Conservation (phyloP, 495 filamentous ascomycete genomes). For the Tuber brumale region DNA sequence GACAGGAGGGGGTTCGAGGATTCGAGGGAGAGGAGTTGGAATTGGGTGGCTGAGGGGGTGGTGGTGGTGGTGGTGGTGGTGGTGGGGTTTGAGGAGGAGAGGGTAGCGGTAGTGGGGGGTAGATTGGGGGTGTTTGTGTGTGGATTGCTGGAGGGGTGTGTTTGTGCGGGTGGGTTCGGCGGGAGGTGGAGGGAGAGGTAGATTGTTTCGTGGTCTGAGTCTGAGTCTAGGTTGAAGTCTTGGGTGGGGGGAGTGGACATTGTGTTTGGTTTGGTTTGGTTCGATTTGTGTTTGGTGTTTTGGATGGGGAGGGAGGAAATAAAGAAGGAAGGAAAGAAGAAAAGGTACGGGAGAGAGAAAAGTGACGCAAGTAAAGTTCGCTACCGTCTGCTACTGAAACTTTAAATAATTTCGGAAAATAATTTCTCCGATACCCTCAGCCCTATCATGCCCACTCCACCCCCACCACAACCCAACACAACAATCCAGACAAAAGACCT, state of each 20-base stretch:
- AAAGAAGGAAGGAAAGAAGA: background rate
- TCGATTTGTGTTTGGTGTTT: slow-evolving; percentile 18
- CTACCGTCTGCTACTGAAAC: background rate
- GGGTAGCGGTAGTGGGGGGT: no score
- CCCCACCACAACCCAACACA: background rate
- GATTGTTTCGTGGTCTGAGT: background rate
- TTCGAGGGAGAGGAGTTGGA: slow-evolving; percentile 36
- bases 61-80: slow-evolving; percentile 17
- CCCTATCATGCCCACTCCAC: background rate
- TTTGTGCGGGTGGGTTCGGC: background rate
- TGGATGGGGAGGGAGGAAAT: background rate
- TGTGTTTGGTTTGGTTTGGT: background rate
- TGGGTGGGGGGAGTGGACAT: background rate
- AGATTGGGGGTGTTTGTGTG: slow-evolving; percentile 18
- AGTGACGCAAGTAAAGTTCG: background rate
- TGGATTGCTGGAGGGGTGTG: slow-evolving; percentile 14
- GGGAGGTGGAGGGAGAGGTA: background rate
- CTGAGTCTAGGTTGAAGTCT: background rate
- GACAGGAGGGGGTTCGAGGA: slow-evolving; percentile 27
- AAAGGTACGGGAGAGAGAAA: background rate
- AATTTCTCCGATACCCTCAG: background rate
- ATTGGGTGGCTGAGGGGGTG: slow-evolving; percentile 16
- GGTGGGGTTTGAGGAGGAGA: slow-evolving; percentile 12
- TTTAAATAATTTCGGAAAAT: background rate
- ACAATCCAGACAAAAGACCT: background rate